Conservation (phyloP, 1,139 yeast genomes). For the Sugiyamaella xylanicola region DNA sequence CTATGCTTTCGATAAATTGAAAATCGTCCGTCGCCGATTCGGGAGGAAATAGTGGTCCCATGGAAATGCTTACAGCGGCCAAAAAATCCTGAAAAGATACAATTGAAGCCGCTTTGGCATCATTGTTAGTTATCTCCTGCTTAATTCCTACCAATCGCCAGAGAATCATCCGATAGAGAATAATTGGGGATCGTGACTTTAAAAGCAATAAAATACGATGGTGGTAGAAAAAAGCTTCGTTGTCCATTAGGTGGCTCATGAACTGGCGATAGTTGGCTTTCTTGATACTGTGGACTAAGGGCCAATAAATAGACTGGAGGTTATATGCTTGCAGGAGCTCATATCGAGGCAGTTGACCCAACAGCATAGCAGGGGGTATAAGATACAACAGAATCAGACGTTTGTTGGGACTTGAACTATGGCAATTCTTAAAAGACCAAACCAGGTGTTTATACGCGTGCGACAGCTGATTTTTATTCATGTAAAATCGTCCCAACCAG, state of each 20-base stretch:
- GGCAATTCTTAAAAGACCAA: constrained; percentile 61
- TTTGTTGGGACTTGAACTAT: constrained; percentile 42
- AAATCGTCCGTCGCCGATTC: constrained; percentile 14
- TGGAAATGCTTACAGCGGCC: constrained; percentile 29
- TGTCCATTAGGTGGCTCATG: constrained; percentile 34
- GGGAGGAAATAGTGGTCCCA: constrained; percentile 7
- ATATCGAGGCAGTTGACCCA: constrained; percentile 42
- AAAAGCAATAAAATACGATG: constrained; percentile 38
- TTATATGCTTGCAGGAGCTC: constrained; percentile 33
- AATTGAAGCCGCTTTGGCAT: constrained; percentile 25
- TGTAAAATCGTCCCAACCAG: constrained; percentile 65
- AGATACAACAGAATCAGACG: constrained; percentile 53
- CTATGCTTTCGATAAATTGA: constrained; percentile 41
- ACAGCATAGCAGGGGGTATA: constrained; percentile 51
- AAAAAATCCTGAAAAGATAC: constrained; percentile 30
- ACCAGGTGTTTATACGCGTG: constrained; percentile 60
- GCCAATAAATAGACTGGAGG: constrained; percentile 35
- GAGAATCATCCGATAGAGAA: constrained; percentile 40
- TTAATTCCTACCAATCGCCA: constrained; percentile 24
- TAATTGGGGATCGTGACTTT: constrained; percentile 33
- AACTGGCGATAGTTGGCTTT: constrained; percentile 36
- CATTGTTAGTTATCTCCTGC: constrained; percentile 18
- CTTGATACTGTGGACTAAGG: constrained; percentile 36
- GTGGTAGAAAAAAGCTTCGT: constrained; percentile 34
- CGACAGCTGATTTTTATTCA: constrained; percentile 59